These are phyloP conservation scores for Castanea crenata DNA, from an alignment of 306 rosid genomes.

Conservation along the genomic window DNA sequence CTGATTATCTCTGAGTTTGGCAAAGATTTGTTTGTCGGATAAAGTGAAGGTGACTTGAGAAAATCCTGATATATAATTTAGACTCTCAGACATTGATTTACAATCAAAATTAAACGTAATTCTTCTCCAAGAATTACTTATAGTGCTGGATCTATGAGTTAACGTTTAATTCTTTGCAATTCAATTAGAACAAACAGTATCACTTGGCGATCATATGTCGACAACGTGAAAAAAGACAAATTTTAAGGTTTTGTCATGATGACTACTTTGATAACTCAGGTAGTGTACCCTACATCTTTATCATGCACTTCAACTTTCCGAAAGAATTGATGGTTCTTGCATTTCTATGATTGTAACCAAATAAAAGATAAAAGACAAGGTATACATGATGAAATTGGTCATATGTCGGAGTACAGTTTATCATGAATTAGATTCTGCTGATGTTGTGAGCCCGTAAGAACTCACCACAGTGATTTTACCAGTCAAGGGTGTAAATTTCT, in stretches of 20 bases:
- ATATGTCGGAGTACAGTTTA: conserved; percentile 37
- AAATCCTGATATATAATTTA: conserved; percentile 6
- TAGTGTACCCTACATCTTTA: conserved; percentile 66
- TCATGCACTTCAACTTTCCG: conserved; percentile 46
- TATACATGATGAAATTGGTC: conserved; percentile 40
- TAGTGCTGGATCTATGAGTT: conserved; percentile 8
- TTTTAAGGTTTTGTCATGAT: conserved; percentile 92
- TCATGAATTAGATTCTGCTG: conserved; percentile 1
- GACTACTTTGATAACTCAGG: conserved; percentile 55
- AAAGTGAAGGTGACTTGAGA: conserved; percentile 15
- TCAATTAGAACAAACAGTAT: conserved; percentile 45
- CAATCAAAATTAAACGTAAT: background rate
- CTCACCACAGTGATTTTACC: background rate
- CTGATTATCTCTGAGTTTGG: conserved; percentile 35
- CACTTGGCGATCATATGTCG: conserved; percentile 53
- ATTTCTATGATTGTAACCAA: conserved; percentile 46
- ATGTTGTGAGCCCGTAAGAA: conserved; percentile 13
- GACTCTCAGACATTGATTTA: background rate
- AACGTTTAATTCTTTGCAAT: conserved; percentile 28
- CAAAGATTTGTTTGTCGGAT: conserved; percentile 42
- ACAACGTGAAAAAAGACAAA: conserved; percentile 95
- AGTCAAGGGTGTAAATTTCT: conserved; percentile 1
- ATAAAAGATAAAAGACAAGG: conserved; percentile 52
- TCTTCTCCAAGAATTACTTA: background rate
- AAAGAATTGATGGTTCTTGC: conserved; percentile 50